Evolutionary conservation across 257 asterid genomes (phyloP), one percentile per base, ranked within the genome.

Genomic region (Cinchona pubescens): DNA sequence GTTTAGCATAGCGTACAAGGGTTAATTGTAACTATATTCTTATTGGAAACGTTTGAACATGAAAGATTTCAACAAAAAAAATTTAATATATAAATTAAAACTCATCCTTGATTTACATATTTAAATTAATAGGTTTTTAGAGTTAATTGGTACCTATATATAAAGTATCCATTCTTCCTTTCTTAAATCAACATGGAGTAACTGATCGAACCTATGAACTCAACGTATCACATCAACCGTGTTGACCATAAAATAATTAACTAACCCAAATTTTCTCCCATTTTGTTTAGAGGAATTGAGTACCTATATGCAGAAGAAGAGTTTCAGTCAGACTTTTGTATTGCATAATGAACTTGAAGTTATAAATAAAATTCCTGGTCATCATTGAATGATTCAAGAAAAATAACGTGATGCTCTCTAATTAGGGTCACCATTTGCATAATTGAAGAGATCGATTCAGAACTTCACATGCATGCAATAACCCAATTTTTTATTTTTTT

Each of bases 351-450:
- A 67, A 40, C 34, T 40, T 46, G 71, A 67, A 40, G 35, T 67
- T 67, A 8, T 67, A 56, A 25, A 56, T 56, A 35, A 45, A 29
- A 67, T 67, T 35, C 72, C 3, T 7, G n/a, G 18, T 48, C 62
- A 35, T 53, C 51, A 71, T 71, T 53, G 32, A 56, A 71, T 71
- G 67, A 53, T 16, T 71, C 53, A 3, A 71, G 63, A 71, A 55
- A 9, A 32, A 23, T 14, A 70, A 1, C 30, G 34, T 32, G 7
- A 35, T 55, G 75, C 65, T 23, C 65, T 23, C 53, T 15, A 35
- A 38, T 11, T n/a, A 25, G 53, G 19, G 18, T 12, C 66, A 15
- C 76, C 76, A 72, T 72, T 67, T 72, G 75, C 75, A 53, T n/a
- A n/a, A n/a, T 35, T 32, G 37, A 55, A 35, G 29, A 46, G 43